A percentile compares a stretch with the other conserved stretches of the same genome.
Conservation (phyloP, 331 rosid species). For the Pyracantha coccinea region DNA sequence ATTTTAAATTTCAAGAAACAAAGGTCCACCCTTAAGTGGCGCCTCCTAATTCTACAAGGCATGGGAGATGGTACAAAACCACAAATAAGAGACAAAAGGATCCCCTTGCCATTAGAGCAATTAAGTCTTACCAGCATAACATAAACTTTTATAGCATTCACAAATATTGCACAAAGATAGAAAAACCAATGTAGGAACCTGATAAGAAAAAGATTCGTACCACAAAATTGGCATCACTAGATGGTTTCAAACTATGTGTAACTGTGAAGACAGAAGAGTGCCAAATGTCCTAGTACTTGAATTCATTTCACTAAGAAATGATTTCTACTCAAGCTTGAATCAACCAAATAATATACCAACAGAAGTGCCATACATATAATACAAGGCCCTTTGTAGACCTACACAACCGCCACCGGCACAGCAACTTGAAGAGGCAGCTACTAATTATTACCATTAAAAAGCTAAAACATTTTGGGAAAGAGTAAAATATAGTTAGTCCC, state of each 20-base stretch:
- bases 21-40: background rate
- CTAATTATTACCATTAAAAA: background rate
- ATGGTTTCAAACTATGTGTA: background rate
- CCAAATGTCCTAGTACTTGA: background rate
- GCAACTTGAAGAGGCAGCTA: background rate
- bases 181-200: background rate
- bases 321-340: background rate
- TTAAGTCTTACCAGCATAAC: background rate
- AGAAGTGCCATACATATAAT: background rate
- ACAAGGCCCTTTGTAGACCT: background rate
- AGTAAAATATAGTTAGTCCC: background rate
- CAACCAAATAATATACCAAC: background rate
- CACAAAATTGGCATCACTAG: background rate
- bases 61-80: background rate
- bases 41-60: background rate
- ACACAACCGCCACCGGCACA: background rate
- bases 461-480: background rate
- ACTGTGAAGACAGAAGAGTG: background rate
- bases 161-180: background rate
- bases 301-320: background rate
- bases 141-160: background rate
- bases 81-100: background rate
- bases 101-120: background rate
- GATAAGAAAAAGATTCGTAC: background rate
- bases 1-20: background rate